Conservation (phyloP, 2,329 filamentous ascomycete genomes). For the Diaporthe sp. region DNA sequence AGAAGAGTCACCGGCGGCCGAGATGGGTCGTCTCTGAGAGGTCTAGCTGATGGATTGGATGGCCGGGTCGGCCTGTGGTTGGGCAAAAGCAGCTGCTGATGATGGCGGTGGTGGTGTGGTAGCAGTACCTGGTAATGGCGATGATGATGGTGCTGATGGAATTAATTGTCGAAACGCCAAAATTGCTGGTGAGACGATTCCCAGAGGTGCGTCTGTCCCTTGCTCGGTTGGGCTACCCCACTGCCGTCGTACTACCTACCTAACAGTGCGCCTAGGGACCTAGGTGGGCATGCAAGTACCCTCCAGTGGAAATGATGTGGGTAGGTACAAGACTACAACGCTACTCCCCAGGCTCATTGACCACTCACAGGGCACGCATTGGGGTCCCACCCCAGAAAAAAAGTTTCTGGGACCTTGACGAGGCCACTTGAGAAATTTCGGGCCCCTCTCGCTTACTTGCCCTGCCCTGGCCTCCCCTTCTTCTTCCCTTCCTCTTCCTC, state of each 20-base stretch:
- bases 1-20: slow-evolving; percentile 35
- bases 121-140: not conserved
- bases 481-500: slow-evolving; percentile 51
- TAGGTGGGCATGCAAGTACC: not conserved
- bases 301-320: not conserved
- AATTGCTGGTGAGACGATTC: slow-evolving; percentile 17
- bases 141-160: not conserved
- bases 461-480: slow-evolving; percentile 45
- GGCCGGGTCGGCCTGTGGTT: slow-evolving; percentile 31
- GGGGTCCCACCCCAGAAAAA: slow-evolving; percentile 32
- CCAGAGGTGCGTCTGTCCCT: slow-evolving; percentile 4
- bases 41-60: slow-evolving; percentile 28
- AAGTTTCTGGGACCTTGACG: slow-evolving; percentile 37
- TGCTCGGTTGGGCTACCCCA: not conserved
- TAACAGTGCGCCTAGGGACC: not conserved
- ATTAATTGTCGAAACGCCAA: not conserved
- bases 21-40: slow-evolving; percentile 33
- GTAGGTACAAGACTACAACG: not conserved
- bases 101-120: not conserved
- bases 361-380: slow-evolving; percentile 30
- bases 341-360: slow-evolving; percentile 14
- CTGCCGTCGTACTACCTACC: not conserved
- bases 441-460: slow-evolving; percentile 42
- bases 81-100: not conserved
- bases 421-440: slow-evolving; percentile 46